Evolutionary conservation across 305 asterid genomes (phyloP).

Genomic region (Solanum hybrid): DNA sequence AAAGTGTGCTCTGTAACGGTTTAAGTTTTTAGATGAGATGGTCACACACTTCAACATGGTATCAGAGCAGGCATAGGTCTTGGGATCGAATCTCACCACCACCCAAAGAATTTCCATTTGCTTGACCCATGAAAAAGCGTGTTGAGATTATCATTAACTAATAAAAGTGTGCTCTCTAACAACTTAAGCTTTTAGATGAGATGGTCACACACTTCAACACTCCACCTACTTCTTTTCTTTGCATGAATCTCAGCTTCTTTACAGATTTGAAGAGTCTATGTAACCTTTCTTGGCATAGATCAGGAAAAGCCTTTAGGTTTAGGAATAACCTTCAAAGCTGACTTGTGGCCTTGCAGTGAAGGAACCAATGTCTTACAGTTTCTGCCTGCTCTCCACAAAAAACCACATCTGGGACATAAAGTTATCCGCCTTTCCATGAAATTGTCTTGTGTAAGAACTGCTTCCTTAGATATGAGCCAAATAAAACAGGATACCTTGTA

Average conservation of each 20-base stretch:
- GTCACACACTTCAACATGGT: not conserved
- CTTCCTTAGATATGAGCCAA: not conserved
- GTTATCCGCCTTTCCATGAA: not conserved
- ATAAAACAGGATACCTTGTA: not conserved
- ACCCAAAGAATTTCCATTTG: not conserved
- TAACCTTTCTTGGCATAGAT: not conserved
- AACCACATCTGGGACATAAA: not conserved
- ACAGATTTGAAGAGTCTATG: not conserved
- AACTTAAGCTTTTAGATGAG: not conserved
- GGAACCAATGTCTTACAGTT: not conserved
- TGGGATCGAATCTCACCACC: not conserved
- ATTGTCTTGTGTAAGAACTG: not conserved
- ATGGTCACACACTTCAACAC: not conserved
- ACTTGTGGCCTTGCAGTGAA: not conserved
- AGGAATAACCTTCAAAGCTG: not conserved
- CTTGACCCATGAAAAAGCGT: not conserved
- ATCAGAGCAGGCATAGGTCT: not conserved
- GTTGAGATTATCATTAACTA: not conserved
- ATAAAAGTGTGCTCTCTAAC: not conserved
- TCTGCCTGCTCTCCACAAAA: not conserved
- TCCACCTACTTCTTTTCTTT: not conserved
- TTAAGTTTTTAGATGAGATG: not conserved
- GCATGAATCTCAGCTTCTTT: not conserved
- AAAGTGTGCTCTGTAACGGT: not conserved
- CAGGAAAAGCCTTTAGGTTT: not conserved